Evolutionary conservation across 192 early-diverging fungal species (phyloP).

Genomic region (Glomus cerebriforme): DNA sequence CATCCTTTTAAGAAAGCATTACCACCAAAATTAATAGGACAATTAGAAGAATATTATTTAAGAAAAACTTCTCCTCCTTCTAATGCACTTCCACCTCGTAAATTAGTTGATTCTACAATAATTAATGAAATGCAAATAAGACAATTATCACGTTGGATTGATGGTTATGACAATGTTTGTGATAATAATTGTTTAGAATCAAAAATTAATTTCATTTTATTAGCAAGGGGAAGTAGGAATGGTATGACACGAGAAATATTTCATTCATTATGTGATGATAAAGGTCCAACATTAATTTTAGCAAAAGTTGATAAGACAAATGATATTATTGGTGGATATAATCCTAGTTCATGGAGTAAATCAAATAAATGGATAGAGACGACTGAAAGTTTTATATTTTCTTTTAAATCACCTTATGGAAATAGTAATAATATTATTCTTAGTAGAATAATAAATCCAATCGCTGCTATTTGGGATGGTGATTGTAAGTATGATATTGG

Average conservation of each 20-base stretch:
- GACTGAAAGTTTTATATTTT: constrained; percentile 2
- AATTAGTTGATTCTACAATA: not conserved
- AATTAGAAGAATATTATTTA: not conserved
- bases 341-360: not conserved
- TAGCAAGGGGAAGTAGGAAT: not conserved
- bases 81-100: not conserved
- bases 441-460: not conserved
- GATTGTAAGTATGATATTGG: not conserved
- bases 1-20: not conserved
- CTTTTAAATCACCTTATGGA: not conserved
- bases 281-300: not conserved
- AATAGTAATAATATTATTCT: not conserved
- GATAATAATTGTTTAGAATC: not conserved
- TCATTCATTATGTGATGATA: not conserved
- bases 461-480: not conserved
- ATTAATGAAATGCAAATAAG: not conserved
- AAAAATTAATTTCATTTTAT: not conserved
- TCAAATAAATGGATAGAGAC: not conserved
- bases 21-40: not conserved
- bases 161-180: not conserved
- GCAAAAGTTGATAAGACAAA: not conserved
- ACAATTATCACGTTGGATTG: not conserved
- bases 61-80: not conserved
- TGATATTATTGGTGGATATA: constrained; percentile 3
- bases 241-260: not conserved